A percentile compares a stretch with the other conserved stretches of the same genome.
These are phyloP conservation scores for Pyrenula massariospora DNA, from an alignment of 495 filamentous ascomycete species.

Conservation along the genomic window DNA sequence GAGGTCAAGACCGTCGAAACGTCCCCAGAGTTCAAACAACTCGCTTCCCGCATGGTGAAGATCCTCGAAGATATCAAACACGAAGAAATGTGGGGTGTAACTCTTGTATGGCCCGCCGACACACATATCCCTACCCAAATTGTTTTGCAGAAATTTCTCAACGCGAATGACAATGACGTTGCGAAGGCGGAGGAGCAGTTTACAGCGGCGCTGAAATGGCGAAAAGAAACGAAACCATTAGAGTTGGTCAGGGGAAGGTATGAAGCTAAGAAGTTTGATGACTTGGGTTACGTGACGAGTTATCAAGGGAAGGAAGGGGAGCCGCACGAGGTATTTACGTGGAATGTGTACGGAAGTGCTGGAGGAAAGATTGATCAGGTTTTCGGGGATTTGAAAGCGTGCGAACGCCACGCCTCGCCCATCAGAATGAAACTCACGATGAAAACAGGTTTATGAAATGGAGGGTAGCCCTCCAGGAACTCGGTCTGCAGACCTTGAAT, in stretches of 20 bases:
- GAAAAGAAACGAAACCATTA: conserved; percentile 47
- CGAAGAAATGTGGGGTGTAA: conserved; percentile 70
- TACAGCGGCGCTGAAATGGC: conserved; percentile 66
- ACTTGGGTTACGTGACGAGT: conserved; percentile 41
- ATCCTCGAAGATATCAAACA: conserved; percentile 41
- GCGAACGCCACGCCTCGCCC: conserved; percentile 16
- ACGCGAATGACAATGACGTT: conserved; percentile 70
- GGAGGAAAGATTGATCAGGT: conserved; percentile 61
- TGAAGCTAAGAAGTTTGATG: conserved; percentile 34
- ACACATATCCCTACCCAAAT: conserved; percentile 53
- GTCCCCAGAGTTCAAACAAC: not conserved
- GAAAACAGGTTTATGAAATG: conserved; percentile 62
- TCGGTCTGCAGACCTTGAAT: conserved; percentile 56
- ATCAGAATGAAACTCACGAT: conserved; percentile 7
- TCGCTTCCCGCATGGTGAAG: not conserved
- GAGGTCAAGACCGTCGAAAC: not conserved
- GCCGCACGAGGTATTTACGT: conserved; percentile 40
- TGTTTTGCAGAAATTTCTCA: conserved; percentile 81
- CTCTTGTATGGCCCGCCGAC: conserved; percentile 39
- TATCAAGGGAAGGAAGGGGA: conserved; percentile 30
- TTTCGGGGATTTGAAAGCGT: conserved; percentile 71
- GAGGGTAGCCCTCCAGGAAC: conserved; percentile 80
- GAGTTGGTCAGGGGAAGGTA: conserved; percentile 31
- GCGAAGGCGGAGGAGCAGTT: conserved; percentile 64
- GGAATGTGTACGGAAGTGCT: conserved; percentile 71